Conservation (phyloP, 2,329 filamentous ascomycete species). For the Chrysoporthe puriensis region DNA sequence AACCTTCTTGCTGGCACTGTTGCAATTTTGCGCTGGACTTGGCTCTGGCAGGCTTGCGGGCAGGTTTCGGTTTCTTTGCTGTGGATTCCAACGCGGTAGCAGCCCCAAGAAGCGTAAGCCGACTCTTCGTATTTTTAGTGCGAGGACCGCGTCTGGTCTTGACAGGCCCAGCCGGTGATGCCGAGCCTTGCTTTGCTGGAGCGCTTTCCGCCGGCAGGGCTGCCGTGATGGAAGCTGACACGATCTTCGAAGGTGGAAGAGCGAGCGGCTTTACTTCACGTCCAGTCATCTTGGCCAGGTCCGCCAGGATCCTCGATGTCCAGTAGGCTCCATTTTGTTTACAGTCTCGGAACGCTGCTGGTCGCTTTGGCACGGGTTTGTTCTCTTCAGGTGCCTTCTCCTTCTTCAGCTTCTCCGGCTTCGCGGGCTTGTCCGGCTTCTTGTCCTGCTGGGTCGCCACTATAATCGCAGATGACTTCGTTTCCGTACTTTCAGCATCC, state of each 20-base stretch:
- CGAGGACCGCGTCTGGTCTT: conserved; percentile 23
- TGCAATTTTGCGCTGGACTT: background rate
- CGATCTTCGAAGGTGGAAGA: background rate
- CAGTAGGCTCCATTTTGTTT: conserved; percentile 51
- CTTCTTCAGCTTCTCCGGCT: conserved; percentile 33
- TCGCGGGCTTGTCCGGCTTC: conserved; percentile 22
- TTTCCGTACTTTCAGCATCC: conserved; percentile 34
- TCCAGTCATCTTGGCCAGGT: conserved; percentile 44
- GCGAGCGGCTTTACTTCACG: conserved; percentile 14
- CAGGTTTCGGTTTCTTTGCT: background rate
- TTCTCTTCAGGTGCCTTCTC: conserved; percentile 29
- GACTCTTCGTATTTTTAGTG: conserved; percentile 27
- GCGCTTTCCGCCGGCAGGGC: background rate
- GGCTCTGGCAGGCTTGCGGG: background rate
- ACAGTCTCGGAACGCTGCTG: conserved; percentile 50
- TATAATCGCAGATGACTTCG: conserved; percentile 8
- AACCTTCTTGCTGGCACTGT: background rate
- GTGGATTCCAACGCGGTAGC: background rate
- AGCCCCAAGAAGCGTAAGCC: background rate
- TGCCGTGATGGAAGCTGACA: background rate
- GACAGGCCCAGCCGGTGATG: background rate
- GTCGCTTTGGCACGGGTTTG: conserved; percentile 42
- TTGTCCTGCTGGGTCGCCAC: conserved; percentile 1
- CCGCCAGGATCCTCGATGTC: conserved; percentile 46
- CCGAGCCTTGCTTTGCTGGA: background rate